Conservation (phyloP, 2,329 filamentous ascomycete genomes). For the Penicillium aurantiogriseum region DNA sequence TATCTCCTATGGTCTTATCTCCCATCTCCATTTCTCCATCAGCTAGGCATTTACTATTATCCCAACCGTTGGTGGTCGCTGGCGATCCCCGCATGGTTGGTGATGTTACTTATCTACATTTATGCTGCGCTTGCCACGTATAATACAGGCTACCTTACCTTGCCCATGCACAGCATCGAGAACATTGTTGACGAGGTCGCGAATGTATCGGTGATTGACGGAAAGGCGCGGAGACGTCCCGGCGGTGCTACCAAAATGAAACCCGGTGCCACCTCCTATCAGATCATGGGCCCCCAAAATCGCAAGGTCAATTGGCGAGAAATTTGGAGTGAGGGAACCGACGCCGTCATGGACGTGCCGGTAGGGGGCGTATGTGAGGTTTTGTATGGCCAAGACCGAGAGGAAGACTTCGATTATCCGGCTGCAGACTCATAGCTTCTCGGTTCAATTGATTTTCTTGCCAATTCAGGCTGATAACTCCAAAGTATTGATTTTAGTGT, state of each 20-base stretch:
- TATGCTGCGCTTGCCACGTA: conserved; percentile 90
- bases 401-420: conserved; percentile 29
- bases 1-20: conserved; percentile 84
- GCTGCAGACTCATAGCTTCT: conserved; percentile 10
- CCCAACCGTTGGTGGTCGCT: conserved; percentile 97
- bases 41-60: conserved; percentile 93
- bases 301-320: conserved; percentile 67
- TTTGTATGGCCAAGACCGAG: conserved; percentile 68
- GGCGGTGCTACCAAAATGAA: conserved; percentile 46
- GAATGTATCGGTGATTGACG: conserved; percentile 78
- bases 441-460: neutral
- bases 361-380: conserved; percentile 94
- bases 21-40: conserved; percentile 85
- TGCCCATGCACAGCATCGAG: conserved; percentile 76
- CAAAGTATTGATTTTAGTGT: neutral
- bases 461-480: neutral
- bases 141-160: conserved; percentile 84
- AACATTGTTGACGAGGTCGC: conserved; percentile 89
- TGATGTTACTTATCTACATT: conserved; percentile 85
- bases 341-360: conserved; percentile 96
- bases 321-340: conserved; percentile 88
- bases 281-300: conserved; percentile 44
- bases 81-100: conserved; percentile 84
- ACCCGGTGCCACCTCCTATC: conserved; percentile 41
- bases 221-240: conserved; percentile 58